Evolutionary conservation across 2,329 filamentous ascomycete genomes (phyloP), one percentile per base, ranked within the genome.

Genomic region (Arthrobotrys pseudoclavata): DNA sequence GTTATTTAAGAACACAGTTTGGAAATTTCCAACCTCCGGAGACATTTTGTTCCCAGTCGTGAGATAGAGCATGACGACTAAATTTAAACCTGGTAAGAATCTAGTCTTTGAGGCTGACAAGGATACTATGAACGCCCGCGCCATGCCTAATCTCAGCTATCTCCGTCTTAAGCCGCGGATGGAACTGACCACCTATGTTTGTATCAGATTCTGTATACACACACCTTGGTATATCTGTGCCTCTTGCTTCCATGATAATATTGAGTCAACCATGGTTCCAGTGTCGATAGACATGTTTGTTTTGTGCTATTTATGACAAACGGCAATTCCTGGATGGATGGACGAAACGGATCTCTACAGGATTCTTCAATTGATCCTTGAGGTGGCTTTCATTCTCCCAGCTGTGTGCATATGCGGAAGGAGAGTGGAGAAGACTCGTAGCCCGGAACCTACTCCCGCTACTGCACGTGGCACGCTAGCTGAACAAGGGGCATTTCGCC

Each of bases 391-490:
- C 34, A 37, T 42, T 60, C 55, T 60, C 55, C 34, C 12, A 9
- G 22, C 0, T 60, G 34, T 60, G 4, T 10, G 55, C 55, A 7
- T 12, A 60, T 60, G 24, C 20, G 55, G 55, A 60, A 60, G 55
- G 55, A 60, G 18, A n/a, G 31, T 26, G 55, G 55, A 60, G 55
- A 60, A 22, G 13, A n/a, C n/a, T n/a, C n/a, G n/a, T n/a, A n/a
- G 50, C 2, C 3, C 15, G 26, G 50, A 53, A 29, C 50, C 24
- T 53, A 29, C 29, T 3, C 7, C 29, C 4, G 29, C 7, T 37
- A 2, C 34, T 37, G 52, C 52, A 55, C 52, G 52, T 55, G 52
- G 52, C 50, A 10, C 12, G 34, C 34, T 37, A n/a, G n/a, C n/a
- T n/a, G n/a, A n/a, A n/a, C n/a, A n/a, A n/a, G 34, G 10, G 29